Base-by-base conservation (phyloP, 1,139 yeast species). In the Hansenula anomala region DNA sequence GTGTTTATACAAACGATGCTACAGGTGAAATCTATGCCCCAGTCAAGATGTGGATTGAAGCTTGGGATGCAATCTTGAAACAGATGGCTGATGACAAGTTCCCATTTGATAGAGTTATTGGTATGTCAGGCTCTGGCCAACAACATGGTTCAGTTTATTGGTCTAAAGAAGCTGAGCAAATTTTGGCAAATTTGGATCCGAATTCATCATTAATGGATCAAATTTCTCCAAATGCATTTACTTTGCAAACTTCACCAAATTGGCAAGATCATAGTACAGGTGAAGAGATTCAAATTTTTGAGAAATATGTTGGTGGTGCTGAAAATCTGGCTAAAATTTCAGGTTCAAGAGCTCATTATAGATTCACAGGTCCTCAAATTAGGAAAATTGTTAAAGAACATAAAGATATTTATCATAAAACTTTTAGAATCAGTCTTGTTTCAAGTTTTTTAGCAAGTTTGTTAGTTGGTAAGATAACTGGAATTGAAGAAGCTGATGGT, bases 241-340 rank as follows among this genome's bases (percentile, higher is more conserved):
- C 94, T 1, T 72, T 80, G 54, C 69, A 72, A 7, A 68, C 69
- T 40, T 82, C 95, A 10, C 96, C 96, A 12, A 89, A 89, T 54
- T 89, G 97, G 97, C 97, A 89, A 59, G 97, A 89, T 57, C 95
- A 87, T 54, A 83, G 94, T 20, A 89, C 97, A 0, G 82, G 77
- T 9, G 61, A 67, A 20, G 95, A 89, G 58, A 70, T 88, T 40
- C 55, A 66, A 24, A 71, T 61, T 26, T 81, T 88, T 51, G 95
- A 87, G 55, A 60, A 59, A 1, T 67, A 69, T 2, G 75, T 73
- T 4, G 87, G 85, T 6, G 88, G 90, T 5, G 70, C 80, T 6
- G 79, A 78, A 33, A 56, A 66, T 9, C 63, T 89, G 54, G 92
- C 95, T 4, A 53, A 65, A 20, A 60, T 80, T 27, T 83, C 96